Percentiles rank a stretch among this genome's conserved stretches.
phyloP scores from a whole-genome alignment of 1,284 basidiomycete species.

The Inonotus obliquus region DNA sequence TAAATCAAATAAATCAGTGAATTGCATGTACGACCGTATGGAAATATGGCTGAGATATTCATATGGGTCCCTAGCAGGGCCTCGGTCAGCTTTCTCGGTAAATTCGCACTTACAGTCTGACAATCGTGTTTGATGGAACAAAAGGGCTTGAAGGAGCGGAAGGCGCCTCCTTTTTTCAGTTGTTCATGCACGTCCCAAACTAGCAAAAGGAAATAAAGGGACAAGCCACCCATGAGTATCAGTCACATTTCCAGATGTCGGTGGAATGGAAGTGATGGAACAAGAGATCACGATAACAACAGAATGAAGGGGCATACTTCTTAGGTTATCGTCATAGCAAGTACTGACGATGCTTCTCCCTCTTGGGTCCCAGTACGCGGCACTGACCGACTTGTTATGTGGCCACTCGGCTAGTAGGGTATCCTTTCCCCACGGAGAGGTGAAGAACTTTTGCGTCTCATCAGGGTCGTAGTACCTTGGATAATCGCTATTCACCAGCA shows the following conservation, averaged over 20 bases:
- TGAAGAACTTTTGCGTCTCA: constrained; percentile 41
- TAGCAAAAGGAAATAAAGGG: constrained; percentile 26
- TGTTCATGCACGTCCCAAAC: constrained; percentile 65
- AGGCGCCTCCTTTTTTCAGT: constrained; percentile 41
- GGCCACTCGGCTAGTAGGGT: constrained; percentile 56
- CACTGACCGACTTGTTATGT: constrained; percentile 71
- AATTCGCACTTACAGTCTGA: constrained; percentile 53
- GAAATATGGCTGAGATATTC: background rate
- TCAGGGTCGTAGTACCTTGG: constrained; percentile 47
- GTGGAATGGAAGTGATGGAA: background rate
- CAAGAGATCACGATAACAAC: background rate
- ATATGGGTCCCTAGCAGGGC: background rate
- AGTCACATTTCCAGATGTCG: background rate
- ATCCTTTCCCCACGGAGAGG: constrained; percentile 47
- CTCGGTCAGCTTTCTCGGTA: background rate
- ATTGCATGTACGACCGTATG: background rate
- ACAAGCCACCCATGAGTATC: background rate
- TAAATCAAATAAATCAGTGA: background rate
- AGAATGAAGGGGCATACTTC: constrained; percentile 42
- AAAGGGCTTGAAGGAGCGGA: constrained; percentile 60
- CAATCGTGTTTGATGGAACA: constrained; percentile 62
- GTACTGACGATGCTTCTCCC: constrained; percentile 75
- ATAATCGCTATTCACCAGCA: constrained; percentile 22
- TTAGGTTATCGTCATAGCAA: constrained; percentile 70
- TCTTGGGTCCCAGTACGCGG: constrained; percentile 77